phyloP scores from a whole-genome alignment of 441 rosid species.

The Erodium texanum region DNA sequence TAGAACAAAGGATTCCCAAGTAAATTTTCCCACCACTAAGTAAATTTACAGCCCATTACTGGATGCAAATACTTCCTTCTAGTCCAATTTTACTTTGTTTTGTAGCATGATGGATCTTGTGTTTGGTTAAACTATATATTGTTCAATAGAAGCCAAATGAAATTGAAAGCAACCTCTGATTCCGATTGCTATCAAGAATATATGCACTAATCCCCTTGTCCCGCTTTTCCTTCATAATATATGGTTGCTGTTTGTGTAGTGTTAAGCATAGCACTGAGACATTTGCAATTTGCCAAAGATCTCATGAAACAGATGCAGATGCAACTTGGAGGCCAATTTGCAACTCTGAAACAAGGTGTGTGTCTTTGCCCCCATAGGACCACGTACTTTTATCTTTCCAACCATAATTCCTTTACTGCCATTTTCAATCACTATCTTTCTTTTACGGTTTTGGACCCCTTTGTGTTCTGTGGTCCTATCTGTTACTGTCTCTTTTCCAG shows the following conservation, averaged over 20 bases:
- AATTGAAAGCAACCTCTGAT: neutral
- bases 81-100: neutral
- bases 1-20: neutral
- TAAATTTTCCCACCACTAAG: neutral
- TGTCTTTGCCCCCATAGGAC: neutral
- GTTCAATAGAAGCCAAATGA: neutral
- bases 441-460: neutral
- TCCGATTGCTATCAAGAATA: neutral
- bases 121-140: neutral
- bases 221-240: neutral
- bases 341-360: conserved; percentile 6
- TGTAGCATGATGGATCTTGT: neutral
- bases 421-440: conserved; percentile 5
- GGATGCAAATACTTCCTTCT: neutral
- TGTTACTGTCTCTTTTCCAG: neutral
- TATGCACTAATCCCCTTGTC: neutral
- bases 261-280: neutral
- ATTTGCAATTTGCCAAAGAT: neutral
- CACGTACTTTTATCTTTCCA: neutral
- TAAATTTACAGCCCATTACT: neutral
- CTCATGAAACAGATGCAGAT: neutral
- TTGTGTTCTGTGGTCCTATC: conserved; percentile 1
- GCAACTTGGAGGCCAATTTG: conserved; percentile 5
- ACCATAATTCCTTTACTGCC: conserved; percentile 1
- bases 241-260: conserved; percentile 3